These are phyloP conservation scores for Phytophthora capsici DNA, from an alignment of 352 stramenopile genomes.

Conservation along the genomic window DNA sequence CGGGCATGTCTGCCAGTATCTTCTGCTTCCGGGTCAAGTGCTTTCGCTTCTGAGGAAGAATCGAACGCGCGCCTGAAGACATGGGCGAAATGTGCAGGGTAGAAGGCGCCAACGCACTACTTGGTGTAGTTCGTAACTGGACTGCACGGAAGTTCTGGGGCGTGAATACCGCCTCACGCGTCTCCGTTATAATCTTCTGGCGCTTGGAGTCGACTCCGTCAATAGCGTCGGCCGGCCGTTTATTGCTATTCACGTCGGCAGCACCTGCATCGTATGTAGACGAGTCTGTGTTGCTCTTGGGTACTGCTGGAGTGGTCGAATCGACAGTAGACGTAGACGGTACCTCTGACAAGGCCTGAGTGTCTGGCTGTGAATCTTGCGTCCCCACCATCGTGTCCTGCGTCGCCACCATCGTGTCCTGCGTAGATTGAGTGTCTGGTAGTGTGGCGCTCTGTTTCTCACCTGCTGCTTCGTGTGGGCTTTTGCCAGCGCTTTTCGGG, in stretches of 20 bases:
- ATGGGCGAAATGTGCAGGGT: conserved; percentile 41
- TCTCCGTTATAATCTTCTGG: conserved; percentile 25
- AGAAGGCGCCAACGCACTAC: conserved; percentile 15
- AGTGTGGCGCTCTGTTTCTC: background rate
- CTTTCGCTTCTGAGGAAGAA: conserved; percentile 32
- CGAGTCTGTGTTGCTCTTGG: background rate
- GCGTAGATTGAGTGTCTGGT: background rate
- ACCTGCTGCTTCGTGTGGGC: conserved; percentile 19
- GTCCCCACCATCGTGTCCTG: conserved; percentile 14
- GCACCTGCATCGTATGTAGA: background rate
- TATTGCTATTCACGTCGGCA: conserved; percentile 27
- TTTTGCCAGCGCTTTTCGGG: conserved; percentile 25
- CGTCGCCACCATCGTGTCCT: conserved; percentile 16
- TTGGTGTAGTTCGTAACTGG: conserved; percentile 6
- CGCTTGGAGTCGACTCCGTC: conserved; percentile 20
- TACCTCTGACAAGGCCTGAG: conserved; percentile 15
- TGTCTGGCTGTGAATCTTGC: conserved; percentile 24
- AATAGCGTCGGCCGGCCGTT: conserved; percentile 14
- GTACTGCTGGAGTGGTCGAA: background rate
- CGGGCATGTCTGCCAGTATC: conserved; percentile 41
- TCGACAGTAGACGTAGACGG: conserved; percentile 2
- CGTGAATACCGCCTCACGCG: conserved; percentile 8
- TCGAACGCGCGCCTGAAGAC: conserved; percentile 22
- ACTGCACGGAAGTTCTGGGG: conserved; percentile 17
- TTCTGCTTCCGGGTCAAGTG: conserved; percentile 50